Conservation (phyloP, 2,329 filamentous ascomycete species). For the Aspergillus caelatus region DNA sequence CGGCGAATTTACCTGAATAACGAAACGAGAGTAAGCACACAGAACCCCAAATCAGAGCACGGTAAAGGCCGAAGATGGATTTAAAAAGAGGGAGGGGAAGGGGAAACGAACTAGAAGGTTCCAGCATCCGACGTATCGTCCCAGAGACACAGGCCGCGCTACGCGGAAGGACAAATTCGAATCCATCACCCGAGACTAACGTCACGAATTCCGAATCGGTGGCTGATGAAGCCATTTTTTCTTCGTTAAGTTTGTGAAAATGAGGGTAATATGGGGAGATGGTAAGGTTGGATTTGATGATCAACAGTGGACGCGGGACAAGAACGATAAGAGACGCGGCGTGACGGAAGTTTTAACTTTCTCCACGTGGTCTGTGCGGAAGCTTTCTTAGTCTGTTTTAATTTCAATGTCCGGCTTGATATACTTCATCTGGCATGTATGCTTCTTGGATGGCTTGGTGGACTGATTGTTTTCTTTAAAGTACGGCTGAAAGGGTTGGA, state of each 20-base stretch:
- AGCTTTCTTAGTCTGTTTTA: conserved; percentile 18
- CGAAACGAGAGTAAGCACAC: conserved; percentile 8
- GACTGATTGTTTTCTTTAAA: background rate
- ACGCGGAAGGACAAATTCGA: conserved; percentile 65
- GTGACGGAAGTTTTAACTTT: background rate
- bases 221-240: conserved; percentile 18
- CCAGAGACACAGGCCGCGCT: conserved; percentile 63
- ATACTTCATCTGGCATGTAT: background rate
- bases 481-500: background rate
- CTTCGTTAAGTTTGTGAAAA: background rate
- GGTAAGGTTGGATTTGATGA: background rate
- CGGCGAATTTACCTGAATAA: conserved; percentile 60
- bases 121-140: conserved; percentile 66
- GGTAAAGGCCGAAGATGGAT: background rate
- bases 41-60: background rate
- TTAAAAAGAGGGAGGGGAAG: background rate
- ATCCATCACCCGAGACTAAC: conserved; percentile 65
- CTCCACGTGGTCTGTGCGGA: conserved; percentile 32
- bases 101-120: conserved; percentile 46
- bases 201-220: conserved; percentile 60
- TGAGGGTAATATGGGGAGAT: background rate
- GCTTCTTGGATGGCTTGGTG: background rate
- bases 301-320: background rate
- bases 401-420: background rate
- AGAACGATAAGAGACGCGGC: conserved; percentile 2